phyloP scores from a whole-genome alignment of 495 filamentous ascomycete species.

The Barbatosphaeria neglecta region DNA sequence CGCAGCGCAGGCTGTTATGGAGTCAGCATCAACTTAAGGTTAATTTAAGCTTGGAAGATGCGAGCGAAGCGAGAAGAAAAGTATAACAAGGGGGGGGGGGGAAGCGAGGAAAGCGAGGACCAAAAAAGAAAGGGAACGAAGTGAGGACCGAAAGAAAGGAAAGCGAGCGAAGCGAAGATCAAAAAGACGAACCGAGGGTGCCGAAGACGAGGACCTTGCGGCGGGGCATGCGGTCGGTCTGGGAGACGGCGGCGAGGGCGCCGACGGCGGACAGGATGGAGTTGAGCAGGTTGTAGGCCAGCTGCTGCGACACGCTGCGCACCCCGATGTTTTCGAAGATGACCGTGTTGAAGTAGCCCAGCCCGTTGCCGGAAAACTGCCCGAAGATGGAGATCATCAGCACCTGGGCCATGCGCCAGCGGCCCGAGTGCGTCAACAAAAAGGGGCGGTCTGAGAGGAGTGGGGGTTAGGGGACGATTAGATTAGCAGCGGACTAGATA shows the following conservation, averaged over 20 bases:
- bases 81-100: no score
- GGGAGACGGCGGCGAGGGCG: slow-evolving; percentile 27
- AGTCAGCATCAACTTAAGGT: no score
- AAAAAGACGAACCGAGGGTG: slow-evolving; percentile 18
- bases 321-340: slow-evolving; percentile 23
- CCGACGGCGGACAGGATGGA: slow-evolving; percentile 31
- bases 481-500: no score
- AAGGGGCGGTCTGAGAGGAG: slow-evolving; percentile 35
- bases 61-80: not conserved
- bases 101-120: not conserved
- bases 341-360: slow-evolving; percentile 28
- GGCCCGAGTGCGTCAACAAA: slow-evolving; percentile 28
- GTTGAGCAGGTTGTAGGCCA: slow-evolving; percentile 36
- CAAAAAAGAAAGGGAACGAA: not conserved
- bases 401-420: slow-evolving; percentile 36
- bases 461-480: no score
- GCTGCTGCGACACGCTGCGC: slow-evolving; percentile 18
- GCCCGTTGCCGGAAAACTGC: slow-evolving; percentile 40
- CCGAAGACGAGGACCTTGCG: slow-evolving; percentile 31
- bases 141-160: not conserved
- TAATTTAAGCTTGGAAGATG: not conserved
- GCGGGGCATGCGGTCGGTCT: slow-evolving; percentile 34
- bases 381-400: slow-evolving; percentile 42
- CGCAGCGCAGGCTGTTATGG: slow-evolving; percentile 34
- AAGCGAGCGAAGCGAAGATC: not conserved